Percentiles rank a stretch among this genome's conserved stretches.
Evolutionary conservation across 2,329 filamentous ascomycete species (phyloP).

Genomic region (Cladosporium sp.): DNA sequence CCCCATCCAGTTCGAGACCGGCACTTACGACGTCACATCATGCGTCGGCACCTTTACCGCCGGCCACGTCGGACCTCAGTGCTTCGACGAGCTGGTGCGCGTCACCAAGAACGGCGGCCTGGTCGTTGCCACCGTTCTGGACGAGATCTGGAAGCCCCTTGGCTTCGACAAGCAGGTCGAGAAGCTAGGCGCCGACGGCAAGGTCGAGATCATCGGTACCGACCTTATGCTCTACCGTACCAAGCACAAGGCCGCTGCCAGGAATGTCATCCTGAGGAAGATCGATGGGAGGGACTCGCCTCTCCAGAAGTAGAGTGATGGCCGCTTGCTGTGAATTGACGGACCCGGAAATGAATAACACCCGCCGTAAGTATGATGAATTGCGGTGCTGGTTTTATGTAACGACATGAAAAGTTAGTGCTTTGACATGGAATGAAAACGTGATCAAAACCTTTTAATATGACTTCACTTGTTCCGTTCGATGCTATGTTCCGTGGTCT

Average conservation of each 20-base stretch:
- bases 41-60: conserved; percentile 55
- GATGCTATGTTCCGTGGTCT: no score
- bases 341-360: no score
- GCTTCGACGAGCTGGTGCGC: conserved; percentile 49
- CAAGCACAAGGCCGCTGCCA: conserved; percentile 19
- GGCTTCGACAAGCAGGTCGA: conserved; percentile 48
- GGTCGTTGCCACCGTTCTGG: conserved; percentile 49
- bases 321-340: no score
- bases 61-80: conserved; percentile 51
- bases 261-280: conserved; percentile 26
- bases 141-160: conserved; percentile 46
- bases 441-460: no score
- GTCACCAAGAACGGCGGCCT: conserved; percentile 46
- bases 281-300: conserved; percentile 12
- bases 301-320: conserved; percentile 4
- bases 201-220: conserved; percentile 35
- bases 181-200: conserved; percentile 22
- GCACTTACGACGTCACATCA: conserved; percentile 47
- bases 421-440: no score
- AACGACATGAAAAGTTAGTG: no score
- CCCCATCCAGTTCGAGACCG: conserved; percentile 37
- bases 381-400: no score
- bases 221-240: conserved; percentile 31
- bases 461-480: no score
- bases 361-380: no score